phyloP scores from a whole-genome alignment of 768 basidiomycete genomes.

The Lentinus brumalis region DNA sequence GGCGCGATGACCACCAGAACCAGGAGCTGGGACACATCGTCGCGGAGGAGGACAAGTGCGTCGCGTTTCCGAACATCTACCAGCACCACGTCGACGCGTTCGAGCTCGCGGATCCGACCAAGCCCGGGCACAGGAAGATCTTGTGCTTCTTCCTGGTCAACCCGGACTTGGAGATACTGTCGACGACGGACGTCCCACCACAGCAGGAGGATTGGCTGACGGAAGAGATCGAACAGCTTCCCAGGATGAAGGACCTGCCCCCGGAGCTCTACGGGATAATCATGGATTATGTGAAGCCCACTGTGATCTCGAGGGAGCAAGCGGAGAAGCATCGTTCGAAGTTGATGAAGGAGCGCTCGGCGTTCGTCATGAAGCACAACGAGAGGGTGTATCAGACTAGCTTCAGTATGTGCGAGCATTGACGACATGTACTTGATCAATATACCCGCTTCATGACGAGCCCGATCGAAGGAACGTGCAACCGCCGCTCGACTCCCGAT shows the following conservation, averaged over 20 bases:
- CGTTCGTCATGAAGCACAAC: slow-evolving; percentile 14
- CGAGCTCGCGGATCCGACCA: slow-evolving; percentile 32
- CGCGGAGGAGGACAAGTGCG: slow-evolving; percentile 31
- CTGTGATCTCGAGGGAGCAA: slow-evolving; percentile 9
- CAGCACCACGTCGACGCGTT: slow-evolving; percentile 41
- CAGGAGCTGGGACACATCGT: slow-evolving; percentile 33
- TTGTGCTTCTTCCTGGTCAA: slow-evolving; percentile 42
- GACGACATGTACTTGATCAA: slow-evolving; percentile 35
- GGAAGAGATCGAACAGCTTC: neutral
- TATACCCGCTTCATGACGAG: slow-evolving; percentile 1
- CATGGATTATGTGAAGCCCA: neutral
- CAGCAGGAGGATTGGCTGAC: slow-evolving; percentile 35
- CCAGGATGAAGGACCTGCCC: slow-evolving; percentile 13
- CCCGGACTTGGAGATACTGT: slow-evolving; percentile 32
- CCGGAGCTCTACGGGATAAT: slow-evolving; percentile 25
- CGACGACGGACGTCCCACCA: slow-evolving; percentile 34
- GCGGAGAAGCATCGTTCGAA: slow-evolving; percentile 17
- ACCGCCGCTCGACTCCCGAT: neutral
- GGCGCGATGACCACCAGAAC: slow-evolving; percentile 11
- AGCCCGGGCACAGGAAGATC: slow-evolving; percentile 42
- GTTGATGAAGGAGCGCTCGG: slow-evolving; percentile 25
- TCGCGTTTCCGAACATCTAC: slow-evolving; percentile 43
- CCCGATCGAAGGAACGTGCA: slow-evolving; percentile 10
- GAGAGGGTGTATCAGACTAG: slow-evolving; percentile 13
- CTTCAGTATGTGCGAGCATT: slow-evolving; percentile 25